Conservation (phyloP, 163 green algal genomes). For the Prototheca stagnorum region DNA sequence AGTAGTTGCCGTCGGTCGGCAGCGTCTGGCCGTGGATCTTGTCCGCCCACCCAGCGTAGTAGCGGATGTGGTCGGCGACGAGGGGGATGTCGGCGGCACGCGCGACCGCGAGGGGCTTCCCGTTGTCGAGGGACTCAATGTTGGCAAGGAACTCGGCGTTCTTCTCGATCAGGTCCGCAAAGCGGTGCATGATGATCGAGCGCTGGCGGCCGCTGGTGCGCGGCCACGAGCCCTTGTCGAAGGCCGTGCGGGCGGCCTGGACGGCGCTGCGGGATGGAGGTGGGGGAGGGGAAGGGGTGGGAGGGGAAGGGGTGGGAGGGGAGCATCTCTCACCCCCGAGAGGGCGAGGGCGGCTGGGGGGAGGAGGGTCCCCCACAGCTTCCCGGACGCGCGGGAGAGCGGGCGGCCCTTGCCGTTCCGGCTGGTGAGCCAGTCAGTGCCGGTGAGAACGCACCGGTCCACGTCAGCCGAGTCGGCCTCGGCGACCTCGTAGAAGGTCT, state of each 20-base stretch:
- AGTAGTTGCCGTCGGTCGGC: constrained; percentile 1
- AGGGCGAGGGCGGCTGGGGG: too few species aligned
- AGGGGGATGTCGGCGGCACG: constrained; percentile 4
- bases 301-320: too few species aligned
- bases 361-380: too few species aligned
- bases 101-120: constrained; percentile 30
- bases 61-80: constrained; percentile 9
- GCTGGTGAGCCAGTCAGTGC: too few species aligned
- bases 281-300: too few species aligned
- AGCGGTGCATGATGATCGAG: constrained; percentile 30
- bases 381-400: too few species aligned
- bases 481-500: constrained; percentile 22
- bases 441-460: too few species aligned
- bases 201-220: constrained; percentile 27
- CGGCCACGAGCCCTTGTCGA: constrained; percentile 30
- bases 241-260: constrained; percentile 21
- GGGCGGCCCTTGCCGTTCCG: too few species aligned
- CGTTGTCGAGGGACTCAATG: constrained; percentile 43
- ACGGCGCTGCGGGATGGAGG: too few species aligned
- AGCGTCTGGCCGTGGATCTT: constrained; percentile 14
- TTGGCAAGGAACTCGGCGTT: constrained; percentile 36
- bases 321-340: too few species aligned
- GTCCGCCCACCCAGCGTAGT: constrained; percentile 13
- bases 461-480: constrained; percentile 25
- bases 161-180: constrained; percentile 48